These are phyloP conservation scores for Davidsoniella neocaledoniae DNA, from an alignment of 2,329 filamentous ascomycete species.

Conservation along the genomic window DNA sequence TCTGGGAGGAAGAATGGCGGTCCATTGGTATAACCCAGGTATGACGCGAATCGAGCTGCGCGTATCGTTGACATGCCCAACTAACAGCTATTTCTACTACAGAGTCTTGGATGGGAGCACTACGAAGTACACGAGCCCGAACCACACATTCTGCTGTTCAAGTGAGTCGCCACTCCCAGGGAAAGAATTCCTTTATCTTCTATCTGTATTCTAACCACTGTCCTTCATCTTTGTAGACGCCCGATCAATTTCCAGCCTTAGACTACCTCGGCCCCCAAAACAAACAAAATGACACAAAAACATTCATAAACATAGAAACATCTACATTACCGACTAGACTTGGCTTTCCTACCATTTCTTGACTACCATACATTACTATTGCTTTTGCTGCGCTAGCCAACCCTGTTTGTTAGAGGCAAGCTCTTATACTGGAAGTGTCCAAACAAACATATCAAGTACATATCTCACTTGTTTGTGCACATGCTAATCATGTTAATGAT, in stretches of 20 bases:
- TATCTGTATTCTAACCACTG: not conserved
- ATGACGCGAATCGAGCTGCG: conserved; percentile 16
- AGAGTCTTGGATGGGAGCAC: conserved; percentile 98
- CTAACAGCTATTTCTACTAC: conserved; percentile 9
- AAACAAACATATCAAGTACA: too few relatives aligned
- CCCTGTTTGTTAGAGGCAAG: too few relatives aligned
- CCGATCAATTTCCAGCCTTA: conserved; percentile 51
- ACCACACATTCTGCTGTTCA: conserved; percentile 95
- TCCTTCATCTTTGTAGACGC: conserved; percentile 34
- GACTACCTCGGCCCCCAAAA: not conserved
- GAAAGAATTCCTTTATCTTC: not conserved
- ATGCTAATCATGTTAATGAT: too few relatives aligned
- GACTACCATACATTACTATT: too few relatives aligned
- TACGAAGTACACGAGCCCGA: conserved; percentile 99
- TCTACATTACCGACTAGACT: not conserved
- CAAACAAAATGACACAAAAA: conserved; percentile 3
- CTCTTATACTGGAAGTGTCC: too few relatives aligned
- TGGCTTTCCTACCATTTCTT: too few relatives aligned
- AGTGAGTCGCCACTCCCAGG: conserved; percentile 41
- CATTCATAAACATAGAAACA: conserved; percentile 1
- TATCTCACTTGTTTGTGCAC: too few relatives aligned
- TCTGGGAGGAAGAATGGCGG: conserved; percentile 99
- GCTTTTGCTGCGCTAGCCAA: too few relatives aligned
- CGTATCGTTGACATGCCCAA: not conserved
- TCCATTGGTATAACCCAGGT: conserved; percentile 95